Evolutionary conservation across 2,329 filamentous ascomycete species (phyloP), one percentile per base, ranked within the genome.

Genomic region (Fusarium temperatum): DNA sequence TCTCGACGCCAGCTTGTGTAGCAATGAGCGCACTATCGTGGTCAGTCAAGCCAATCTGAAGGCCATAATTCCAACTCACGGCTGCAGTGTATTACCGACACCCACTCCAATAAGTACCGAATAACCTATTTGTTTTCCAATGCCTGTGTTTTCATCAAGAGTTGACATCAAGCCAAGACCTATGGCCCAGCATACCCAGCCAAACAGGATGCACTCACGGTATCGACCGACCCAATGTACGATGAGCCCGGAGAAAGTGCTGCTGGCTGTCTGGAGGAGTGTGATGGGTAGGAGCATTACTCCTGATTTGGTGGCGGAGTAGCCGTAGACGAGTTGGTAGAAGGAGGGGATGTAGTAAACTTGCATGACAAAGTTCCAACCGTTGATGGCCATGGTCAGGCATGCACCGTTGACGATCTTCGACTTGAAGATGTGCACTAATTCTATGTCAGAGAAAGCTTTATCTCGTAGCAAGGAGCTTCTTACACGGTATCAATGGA

Each of bases 291-390:
- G 78, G 9, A 87, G 75, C 74, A 86, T 82, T 0, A 83, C 83
- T 30, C 82, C 84, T 0, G 84, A 80, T 51, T 81, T 82, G 8
- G 84, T 84, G 3, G 83, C 82, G 0, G 81, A 83, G 72, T 85
- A 86, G 26, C 80, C 82, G 61, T 84, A 86, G 3, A 81, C 82
- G 17, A 86, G 82, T 59, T 86, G 85, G 68, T 87, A 86, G 68
- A 86, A 86, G 1, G 82, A 81, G 0, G 84, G 84, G 9, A 86
- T 82, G 64, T 84, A 87, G 70, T 87, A 87, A 13, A 88, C 81
- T 69, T 89, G 88, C n/a, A 88, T 85, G 30, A 89, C 81, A 63
- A 89, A 89, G 71, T 89, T 89, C 88, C 88, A 89, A 8, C 88
- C 88, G 57, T 89, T 89, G 75, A 89, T 85, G 41, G 87, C 86